These are phyloP conservation scores for Chrysanthemum makinoi DNA, from an alignment of 129 eudicot genomes.

Conservation along the genomic window DNA sequence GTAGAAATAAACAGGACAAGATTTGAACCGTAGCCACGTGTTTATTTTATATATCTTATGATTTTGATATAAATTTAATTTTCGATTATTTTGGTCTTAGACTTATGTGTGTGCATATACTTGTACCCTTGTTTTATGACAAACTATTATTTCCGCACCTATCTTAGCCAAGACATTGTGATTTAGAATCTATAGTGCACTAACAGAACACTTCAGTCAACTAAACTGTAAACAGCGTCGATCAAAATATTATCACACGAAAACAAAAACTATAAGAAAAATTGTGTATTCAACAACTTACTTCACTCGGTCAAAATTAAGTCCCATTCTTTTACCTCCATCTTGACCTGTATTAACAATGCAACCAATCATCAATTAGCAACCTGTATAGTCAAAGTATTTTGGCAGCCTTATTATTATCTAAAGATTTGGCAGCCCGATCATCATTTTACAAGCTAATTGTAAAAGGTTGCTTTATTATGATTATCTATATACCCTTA, in stretches of 20 bases:
- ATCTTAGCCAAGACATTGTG: background rate
- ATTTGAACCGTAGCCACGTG: no score
- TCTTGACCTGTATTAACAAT: slow-evolving; percentile 66
- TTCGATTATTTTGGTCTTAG: no score
- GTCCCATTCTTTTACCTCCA: slow-evolving; percentile 90
- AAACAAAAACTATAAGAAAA: background rate
- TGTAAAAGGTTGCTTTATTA: no score
- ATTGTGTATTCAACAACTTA: slow-evolving; percentile 41
- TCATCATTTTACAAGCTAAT: no score
- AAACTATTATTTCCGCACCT: background rate
- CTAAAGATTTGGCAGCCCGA: no score
- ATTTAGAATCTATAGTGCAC: slow-evolving; percentile 5
- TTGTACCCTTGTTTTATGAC: background rate
- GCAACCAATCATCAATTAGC: slow-evolving; percentile 24
- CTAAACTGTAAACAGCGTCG: background rate
- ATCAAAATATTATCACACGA: background rate
- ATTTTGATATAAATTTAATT: no score
- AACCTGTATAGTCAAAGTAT: no score
- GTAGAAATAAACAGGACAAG: no score
- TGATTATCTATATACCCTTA: no score
- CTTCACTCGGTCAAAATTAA: slow-evolving; percentile 90
- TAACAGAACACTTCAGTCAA: background rate
- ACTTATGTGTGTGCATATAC: background rate
- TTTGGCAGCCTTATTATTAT: no score
- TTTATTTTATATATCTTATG: no score